phyloP scores from a whole-genome alignment of 1,284 basidiomycete genomes.

The Ustilago vetiveriae region DNA sequence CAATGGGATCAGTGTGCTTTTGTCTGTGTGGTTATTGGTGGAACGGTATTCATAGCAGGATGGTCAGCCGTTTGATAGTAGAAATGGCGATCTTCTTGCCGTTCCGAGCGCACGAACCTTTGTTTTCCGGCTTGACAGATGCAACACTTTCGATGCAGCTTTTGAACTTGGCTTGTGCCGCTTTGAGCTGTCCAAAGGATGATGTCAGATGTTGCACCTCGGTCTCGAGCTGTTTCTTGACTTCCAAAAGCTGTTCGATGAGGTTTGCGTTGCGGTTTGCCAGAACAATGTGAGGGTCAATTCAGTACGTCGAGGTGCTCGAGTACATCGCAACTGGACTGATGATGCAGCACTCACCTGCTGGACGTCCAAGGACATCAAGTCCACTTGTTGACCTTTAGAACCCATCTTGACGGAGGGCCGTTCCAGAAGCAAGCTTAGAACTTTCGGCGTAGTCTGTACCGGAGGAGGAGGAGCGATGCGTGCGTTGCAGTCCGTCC shows the following conservation, averaged over 20 bases:
- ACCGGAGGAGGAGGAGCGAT: too few species aligned
- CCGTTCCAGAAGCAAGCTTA: neutral
- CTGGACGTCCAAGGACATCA: conserved; percentile 52
- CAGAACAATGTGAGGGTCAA: neutral
- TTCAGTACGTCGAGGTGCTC: too few species aligned
- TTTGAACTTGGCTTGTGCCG: conserved; percentile 91
- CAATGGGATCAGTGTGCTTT: conserved; percentile 87
- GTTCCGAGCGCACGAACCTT: conserved; percentile 74
- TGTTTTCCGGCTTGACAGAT: conserved; percentile 77
- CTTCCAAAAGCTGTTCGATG: conserved; percentile 64
- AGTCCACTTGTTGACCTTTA: conserved; percentile 55
- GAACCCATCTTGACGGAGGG: conserved; percentile 28
- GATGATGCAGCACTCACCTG: conserved; percentile 35
- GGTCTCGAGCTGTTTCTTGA: conserved; percentile 70
- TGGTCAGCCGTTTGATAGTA: too few species aligned
- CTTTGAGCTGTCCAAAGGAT: conserved; percentile 90
- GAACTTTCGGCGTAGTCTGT: too few species aligned
- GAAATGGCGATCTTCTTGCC: too few species aligned
- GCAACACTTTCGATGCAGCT: conserved; percentile 83
- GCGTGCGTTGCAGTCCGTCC: too few species aligned
- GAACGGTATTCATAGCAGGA: too few species aligned
- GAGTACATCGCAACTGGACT: neutral
- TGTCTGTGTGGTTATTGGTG: conserved; percentile 75
- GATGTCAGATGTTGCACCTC: conserved; percentile 90
- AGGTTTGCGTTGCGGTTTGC: too few species aligned